These are phyloP conservation scores for Fusarium virguliforme DNA, from an alignment of 2,329 filamentous ascomycete species.

Conservation along the genomic window DNA sequence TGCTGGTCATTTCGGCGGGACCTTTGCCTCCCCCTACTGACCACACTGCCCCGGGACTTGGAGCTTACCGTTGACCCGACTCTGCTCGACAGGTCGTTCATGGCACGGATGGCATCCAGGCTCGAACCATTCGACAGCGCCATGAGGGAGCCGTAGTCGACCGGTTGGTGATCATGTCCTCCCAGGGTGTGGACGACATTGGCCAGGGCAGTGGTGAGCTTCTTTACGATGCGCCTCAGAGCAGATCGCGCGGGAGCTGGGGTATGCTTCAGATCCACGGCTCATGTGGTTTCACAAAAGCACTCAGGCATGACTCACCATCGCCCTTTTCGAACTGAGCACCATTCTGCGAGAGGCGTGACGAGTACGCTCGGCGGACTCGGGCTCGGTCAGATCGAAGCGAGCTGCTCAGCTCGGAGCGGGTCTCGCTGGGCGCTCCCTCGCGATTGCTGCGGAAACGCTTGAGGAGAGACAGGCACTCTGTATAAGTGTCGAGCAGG, in stretches of 20 bases:
- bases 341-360: conserved; percentile 60
- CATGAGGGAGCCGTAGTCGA: conserved; percentile 65
- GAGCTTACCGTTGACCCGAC: conserved; percentile 42
- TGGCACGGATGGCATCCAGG: conserved; percentile 65
- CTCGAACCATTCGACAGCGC: conserved; percentile 65
- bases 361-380: conserved; percentile 62
- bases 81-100: conserved; percentile 63
- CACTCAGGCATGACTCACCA: conserved; percentile 56
- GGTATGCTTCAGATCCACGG: conserved; percentile 30
- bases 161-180: conserved; percentile 51
- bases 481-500: conserved; percentile 65
- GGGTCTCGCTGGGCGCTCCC: conserved; percentile 45
- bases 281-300: conserved; percentile 27
- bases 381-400: conserved; percentile 60
- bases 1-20: conserved; percentile 32
- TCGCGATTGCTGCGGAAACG: conserved; percentile 50
- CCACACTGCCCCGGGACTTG: conserved; percentile 36
- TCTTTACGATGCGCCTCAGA: conserved; percentile 61
- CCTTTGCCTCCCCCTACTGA: conserved; percentile 42
- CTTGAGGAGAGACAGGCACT: conserved; percentile 62
- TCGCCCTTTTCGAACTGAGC: conserved; percentile 64
- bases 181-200: conserved; percentile 56
- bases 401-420: conserved; percentile 54
- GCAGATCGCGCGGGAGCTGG: conserved; percentile 59
- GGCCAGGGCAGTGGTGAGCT: conserved; percentile 61